Conservation (phyloP, 768 basidiomycete species). For the Mycena rebaudengoi region DNA sequence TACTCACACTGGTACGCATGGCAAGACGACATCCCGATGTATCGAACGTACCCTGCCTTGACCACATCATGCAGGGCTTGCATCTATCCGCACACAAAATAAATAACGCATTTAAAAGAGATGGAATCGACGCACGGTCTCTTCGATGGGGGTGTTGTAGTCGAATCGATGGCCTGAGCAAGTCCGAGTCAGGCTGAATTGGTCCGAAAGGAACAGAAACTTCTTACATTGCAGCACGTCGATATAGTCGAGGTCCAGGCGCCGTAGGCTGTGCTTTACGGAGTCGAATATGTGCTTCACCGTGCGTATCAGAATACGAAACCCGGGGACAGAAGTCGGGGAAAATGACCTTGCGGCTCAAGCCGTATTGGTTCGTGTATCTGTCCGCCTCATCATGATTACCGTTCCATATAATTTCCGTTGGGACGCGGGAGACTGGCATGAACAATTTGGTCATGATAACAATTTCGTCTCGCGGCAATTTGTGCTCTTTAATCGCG, state of each 20-base stretch:
- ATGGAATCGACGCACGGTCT: conserved; percentile 45
- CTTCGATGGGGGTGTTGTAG: conserved; percentile 65
- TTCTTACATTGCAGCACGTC: conserved; percentile 61
- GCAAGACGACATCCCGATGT: conserved; percentile 66
- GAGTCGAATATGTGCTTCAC: conserved; percentile 65
- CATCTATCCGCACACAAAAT: conserved; percentile 50
- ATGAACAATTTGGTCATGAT: conserved; percentile 53
- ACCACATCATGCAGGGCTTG: conserved; percentile 75
- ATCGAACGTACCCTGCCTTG: conserved; percentile 67
- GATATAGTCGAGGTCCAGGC: conserved; percentile 60
- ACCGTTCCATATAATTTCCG: conserved; percentile 48
- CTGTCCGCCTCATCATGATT: conserved; percentile 43
- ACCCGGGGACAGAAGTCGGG: not conserved
- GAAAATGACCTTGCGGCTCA: conserved; percentile 52
- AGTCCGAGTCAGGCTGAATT: not conserved
- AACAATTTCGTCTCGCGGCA: conserved; percentile 50
- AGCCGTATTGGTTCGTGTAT: conserved; percentile 56
- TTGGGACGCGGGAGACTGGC: conserved; percentile 44
- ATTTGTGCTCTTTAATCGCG: conserved; percentile 43
- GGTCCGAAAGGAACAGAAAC: not conserved
- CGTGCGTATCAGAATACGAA: not conserved
- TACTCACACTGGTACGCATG: conserved; percentile 61
- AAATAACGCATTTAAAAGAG: not conserved
- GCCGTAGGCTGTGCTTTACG: conserved; percentile 50
- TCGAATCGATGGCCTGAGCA: conserved; percentile 68